Percentiles rank a stretch among this genome's conserved stretches.
phyloP scores from a whole-genome alignment of 805 yeast species.

The Saccharomycopsis fodiens region DNA sequence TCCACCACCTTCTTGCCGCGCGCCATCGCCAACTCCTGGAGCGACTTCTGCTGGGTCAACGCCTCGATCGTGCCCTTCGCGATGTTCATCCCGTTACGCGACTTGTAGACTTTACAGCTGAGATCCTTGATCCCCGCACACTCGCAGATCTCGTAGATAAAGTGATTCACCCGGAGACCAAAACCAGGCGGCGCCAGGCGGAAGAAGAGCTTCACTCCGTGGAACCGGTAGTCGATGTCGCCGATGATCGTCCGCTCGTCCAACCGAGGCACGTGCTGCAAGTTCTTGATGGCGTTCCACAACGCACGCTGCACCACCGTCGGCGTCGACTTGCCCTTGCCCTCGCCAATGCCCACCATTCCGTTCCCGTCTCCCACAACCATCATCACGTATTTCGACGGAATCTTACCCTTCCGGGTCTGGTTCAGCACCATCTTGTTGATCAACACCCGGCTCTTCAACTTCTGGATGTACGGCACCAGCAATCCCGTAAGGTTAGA shows the following conservation, averaged over 20 bases:
- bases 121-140: constrained; percentile 92
- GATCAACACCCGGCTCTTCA: constrained; percentile 59
- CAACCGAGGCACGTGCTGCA: constrained; percentile 73
- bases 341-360: constrained; percentile 92
- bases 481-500: constrained; percentile 61
- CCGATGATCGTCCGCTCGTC: constrained; percentile 90
- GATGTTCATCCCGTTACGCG: constrained; percentile 92
- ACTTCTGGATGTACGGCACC: constrained; percentile 48
- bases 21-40: constrained; percentile 81
- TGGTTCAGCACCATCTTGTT: constrained; percentile 82
- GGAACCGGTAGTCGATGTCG: constrained; percentile 72
- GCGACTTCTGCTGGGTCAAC: constrained; percentile 65
- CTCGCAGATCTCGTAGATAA: constrained; percentile 83
- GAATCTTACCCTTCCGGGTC: constrained; percentile 87
- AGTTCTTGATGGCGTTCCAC: constrained; percentile 88
- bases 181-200: constrained; percentile 89
- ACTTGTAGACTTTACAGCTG: constrained; percentile 83
- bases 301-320: constrained; percentile 78
- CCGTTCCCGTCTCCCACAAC: constrained; percentile 93
- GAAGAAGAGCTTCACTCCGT: constrained; percentile 75
- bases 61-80: constrained; percentile 88
- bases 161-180: constrained; percentile 87
- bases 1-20: constrained; percentile 95
- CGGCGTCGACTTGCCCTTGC: constrained; percentile 75
- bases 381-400: constrained; percentile 73